These are phyloP conservation scores for Solanum paucissectum DNA, from an alignment of 257 asterid species.

Conservation along the genomic window DNA sequence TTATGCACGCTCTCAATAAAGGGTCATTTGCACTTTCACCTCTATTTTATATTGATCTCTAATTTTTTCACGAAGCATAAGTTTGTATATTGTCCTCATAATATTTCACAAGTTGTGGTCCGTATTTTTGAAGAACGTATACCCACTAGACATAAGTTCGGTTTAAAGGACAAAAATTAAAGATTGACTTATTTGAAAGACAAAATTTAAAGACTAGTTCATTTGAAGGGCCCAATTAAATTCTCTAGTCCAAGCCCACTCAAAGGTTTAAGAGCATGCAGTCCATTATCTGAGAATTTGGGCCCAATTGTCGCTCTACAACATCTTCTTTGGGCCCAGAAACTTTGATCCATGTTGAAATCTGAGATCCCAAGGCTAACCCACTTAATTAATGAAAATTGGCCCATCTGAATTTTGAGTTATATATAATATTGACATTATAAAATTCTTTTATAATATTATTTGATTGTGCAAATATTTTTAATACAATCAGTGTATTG, in stretches of 20 bases:
- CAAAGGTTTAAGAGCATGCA: background rate
- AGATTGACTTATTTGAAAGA: too few relatives aligned
- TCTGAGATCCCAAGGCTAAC: background rate
- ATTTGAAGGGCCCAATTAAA: background rate
- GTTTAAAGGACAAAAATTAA: background rate
- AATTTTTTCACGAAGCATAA: background rate
- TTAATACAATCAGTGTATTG: background rate
- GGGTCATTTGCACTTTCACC: background rate
- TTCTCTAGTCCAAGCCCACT: background rate
- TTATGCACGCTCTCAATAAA: background rate
- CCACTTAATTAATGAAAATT: background rate
- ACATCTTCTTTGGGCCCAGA: background rate
- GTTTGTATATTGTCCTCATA: background rate
- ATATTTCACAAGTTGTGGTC: background rate
- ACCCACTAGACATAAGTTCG: background rate
- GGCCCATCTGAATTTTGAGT: background rate
- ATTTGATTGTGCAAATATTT: background rate
- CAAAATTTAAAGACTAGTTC: too few relatives aligned
- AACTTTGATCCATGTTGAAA: background rate
- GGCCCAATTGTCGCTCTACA: background rate
- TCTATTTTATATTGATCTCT: background rate
- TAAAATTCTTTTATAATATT: background rate
- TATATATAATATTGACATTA: background rate
- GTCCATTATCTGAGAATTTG: background rate
- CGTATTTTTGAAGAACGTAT: too few relatives aligned